phyloP scores from a whole-genome alignment of 495 filamentous ascomycete species.

The Xylona heveae region DNA sequence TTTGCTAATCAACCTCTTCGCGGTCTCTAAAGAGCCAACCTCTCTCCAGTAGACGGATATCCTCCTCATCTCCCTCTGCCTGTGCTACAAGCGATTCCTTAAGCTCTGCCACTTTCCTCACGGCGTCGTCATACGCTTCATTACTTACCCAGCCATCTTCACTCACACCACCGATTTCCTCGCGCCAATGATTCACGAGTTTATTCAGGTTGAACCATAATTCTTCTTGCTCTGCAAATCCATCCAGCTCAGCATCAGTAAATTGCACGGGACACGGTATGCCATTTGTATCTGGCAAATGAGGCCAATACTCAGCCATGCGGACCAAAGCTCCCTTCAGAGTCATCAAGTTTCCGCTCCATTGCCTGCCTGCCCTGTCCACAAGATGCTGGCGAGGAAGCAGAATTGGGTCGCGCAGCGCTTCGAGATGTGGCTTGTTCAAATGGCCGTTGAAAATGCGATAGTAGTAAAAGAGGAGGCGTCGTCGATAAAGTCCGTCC shows the following conservation, averaged over 20 bases:
- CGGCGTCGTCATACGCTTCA: slow-evolving; percentile 8
- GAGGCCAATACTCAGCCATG: slow-evolving; percentile 7
- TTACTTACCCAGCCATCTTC: slow-evolving; percentile 11
- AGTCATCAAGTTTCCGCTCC: slow-evolving; percentile 12
- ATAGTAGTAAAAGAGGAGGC: slow-evolving; percentile 14
- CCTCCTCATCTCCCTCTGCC: too few species aligned
- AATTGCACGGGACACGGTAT: slow-evolving; percentile 8
- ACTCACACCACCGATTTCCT: slow-evolving; percentile 9
- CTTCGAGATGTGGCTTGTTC: slow-evolving; percentile 9
- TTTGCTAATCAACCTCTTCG: too few species aligned
- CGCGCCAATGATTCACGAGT: slow-evolving; percentile 7
- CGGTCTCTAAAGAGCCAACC: too few species aligned
- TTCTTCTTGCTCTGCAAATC: slow-evolving; percentile 7
- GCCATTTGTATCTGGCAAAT: background rate
- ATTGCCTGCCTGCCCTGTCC: slow-evolving; percentile 10
- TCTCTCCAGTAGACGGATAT: too few species aligned
- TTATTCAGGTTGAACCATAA: slow-evolving; percentile 9
- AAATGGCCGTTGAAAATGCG: slow-evolving; percentile 5
- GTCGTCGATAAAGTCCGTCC: slow-evolving; percentile 9
- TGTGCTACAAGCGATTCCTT: too few species aligned
- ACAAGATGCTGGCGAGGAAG: slow-evolving; percentile 9
- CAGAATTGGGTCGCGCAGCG: slow-evolving; percentile 9
- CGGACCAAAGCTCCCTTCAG: slow-evolving; percentile 11
- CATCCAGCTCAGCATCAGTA: slow-evolving; percentile 7
- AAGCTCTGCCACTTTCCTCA: slow-evolving; percentile 6